Evolutionary conservation across 805 yeast genomes (phyloP).

Genomic region (Pichia sporocuriosa): DNA sequence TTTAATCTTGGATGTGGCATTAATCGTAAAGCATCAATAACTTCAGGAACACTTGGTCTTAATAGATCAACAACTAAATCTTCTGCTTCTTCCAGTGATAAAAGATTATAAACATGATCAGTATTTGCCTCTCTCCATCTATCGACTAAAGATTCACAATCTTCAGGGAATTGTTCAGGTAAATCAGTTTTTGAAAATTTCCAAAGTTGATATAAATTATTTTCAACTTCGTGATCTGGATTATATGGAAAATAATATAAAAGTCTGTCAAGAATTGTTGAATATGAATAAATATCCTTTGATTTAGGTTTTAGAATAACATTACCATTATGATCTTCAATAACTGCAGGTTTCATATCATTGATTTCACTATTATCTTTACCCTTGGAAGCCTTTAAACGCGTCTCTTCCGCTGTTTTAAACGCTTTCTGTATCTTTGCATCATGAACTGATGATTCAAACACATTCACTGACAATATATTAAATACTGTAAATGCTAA

Average conservation of each 20-base stretch:
- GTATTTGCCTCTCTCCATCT: slow-evolving; percentile 30
- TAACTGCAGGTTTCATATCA: not conserved
- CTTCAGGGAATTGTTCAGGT: slow-evolving; percentile 20
- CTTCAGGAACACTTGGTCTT: slow-evolving; percentile 38
- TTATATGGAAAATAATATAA: slow-evolving; percentile 27
- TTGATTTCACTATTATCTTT: not conserved
- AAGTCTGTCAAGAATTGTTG: slow-evolving; percentile 26
- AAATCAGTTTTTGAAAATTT: slow-evolving; percentile 12
- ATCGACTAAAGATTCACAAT: slow-evolving; percentile 24
- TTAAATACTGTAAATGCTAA: slow-evolving; percentile 9
- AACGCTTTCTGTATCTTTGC: slow-evolving; percentile 7
- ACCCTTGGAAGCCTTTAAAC: not conserved
- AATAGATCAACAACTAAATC: slow-evolving; percentile 25
- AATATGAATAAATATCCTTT: slow-evolving; percentile 26
- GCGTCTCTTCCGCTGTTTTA: slow-evolving; percentile 4
- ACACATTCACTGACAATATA: slow-evolving; percentile 8
- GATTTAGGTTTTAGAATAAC: slow-evolving; percentile 16
- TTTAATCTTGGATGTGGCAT: slow-evolving; percentile 45
- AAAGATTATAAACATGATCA: slow-evolving; percentile 23
- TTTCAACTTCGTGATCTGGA: slow-evolving; percentile 22
- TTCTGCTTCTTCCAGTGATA: slow-evolving; percentile 27
- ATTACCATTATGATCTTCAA: slow-evolving; percentile 7
- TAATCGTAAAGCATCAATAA: slow-evolving; percentile 42
- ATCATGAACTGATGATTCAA: slow-evolving; percentile 5
- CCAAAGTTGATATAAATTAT: slow-evolving; percentile 29